Conservation (phyloP, 768 basidiomycete genomes). For the Pleurotus platypus region DNA sequence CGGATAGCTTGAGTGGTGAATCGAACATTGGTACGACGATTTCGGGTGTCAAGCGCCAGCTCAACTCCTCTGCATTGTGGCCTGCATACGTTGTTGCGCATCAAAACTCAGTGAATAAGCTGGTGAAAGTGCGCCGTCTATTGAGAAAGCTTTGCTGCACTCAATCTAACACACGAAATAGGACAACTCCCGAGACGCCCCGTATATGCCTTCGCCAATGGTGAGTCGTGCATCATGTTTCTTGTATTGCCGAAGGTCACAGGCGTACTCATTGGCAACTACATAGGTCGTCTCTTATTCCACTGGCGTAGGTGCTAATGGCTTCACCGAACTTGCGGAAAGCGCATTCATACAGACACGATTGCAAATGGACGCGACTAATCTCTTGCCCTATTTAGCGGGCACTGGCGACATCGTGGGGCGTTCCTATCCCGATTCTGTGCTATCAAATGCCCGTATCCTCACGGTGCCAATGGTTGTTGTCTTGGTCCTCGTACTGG, state of each 20-base stretch:
- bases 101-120: conserved; percentile 33
- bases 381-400: conserved; percentile 37
- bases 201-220: conserved; percentile 37
- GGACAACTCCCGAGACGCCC: conserved; percentile 35
- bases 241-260: background rate
- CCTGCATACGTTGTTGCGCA: conserved; percentile 28
- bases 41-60: conserved; percentile 17
- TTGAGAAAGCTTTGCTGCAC: background rate
- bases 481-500: background rate
- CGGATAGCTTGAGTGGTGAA: conserved; percentile 19
- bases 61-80: conserved; percentile 25
- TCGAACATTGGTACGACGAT: conserved; percentile 17
- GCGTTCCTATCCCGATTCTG: conserved; percentile 28
- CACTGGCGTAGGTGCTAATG: conserved; percentile 28
- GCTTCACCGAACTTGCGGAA: conserved; percentile 34
- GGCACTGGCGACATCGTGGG: conserved; percentile 34
- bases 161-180: conserved; percentile 8
- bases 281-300: conserved; percentile 33
- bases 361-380: conserved; percentile 32
- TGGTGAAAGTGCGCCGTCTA: conserved; percentile 25
- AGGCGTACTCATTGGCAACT: background rate
- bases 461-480: background rate
- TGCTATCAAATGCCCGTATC: conserved; percentile 11
- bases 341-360: conserved; percentile 27
- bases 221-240: conserved; percentile 16